Conservation (phyloP, 2,329 filamentous ascomycete genomes). For the Sclerotinia glacialis region DNA sequence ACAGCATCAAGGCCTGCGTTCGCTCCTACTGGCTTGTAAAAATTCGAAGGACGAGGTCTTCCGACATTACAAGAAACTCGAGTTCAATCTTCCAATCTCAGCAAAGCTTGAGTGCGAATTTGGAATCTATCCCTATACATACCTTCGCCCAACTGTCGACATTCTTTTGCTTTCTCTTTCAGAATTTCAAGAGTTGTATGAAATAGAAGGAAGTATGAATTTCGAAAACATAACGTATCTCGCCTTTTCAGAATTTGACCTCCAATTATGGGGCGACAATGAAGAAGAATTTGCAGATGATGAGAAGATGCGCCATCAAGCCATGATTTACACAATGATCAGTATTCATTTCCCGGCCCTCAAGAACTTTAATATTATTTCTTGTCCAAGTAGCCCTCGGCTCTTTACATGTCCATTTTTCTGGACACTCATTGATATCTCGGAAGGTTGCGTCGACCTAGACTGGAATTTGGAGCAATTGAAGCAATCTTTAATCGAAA, state of each 20-base stretch:
- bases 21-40: not conserved
- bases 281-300: not conserved
- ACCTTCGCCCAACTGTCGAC: not conserved
- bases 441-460: not conserved
- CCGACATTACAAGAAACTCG: not conserved
- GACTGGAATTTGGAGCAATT: not conserved
- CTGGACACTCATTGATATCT: not conserved
- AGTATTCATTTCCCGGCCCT: not conserved
- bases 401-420: no score
- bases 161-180: rapidly evolving
- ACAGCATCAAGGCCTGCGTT: not conserved
- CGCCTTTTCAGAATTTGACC: not conserved
- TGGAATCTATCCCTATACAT: not conserved
- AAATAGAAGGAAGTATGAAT: not conserved
- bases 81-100: not conserved
- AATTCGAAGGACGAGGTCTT: not conserved
- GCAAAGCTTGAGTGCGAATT: rapidly evolving
- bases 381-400: no score
- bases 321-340: not conserved
- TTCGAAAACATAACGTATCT: not conserved
- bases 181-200: not conserved
- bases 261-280: rapidly evolving
- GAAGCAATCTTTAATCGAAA: no score
- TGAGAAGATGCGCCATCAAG: not conserved
- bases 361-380: not conserved